Base-by-base conservation (phyloP, 805 yeast species). In the Cyberlindnera amylophila region DNA sequence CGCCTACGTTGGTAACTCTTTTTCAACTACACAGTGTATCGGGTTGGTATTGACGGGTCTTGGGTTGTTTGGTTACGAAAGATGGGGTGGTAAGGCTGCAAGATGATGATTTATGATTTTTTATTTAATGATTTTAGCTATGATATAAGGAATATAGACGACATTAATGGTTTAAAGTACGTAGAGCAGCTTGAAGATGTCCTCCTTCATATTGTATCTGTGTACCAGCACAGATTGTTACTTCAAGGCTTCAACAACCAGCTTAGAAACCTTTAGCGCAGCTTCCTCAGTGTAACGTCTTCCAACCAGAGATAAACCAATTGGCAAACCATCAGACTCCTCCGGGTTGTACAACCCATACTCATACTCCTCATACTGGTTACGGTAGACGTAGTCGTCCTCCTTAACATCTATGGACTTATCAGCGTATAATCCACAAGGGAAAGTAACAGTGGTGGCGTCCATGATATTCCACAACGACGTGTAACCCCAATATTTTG, bases 401-500 rank as follows among this genome's bases (percentile, higher is more conserved):
- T 68, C 78, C 66, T 75, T 72, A 30, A 62, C 51, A 58, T 82
- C 89, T 31, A 72, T 47, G 6, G 48, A 45, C 24, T 66, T 51
- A 53, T 80, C 80, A 9, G 50, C 57, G 27, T 38, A 41, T 16
- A 52, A 15, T 5, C 52, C 82, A 6, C 86, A 72, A 52, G 84
- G 87, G 64, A 78, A 67, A 3, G 72, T 70, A 46, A 81, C 74
- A 27, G 79, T 75, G 32, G 93, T 88, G 54, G 77, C 71, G 60
- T 85, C 93, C 49, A 83, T 61, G 42, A 84, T 56, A 62, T 85
- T 85, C 75, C 79, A 86, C 50, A 82, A 69, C 3, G 88, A 66
- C 5, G 91, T 83, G 68, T 86, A 86, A 4, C 89, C 84, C 90
- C 93, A 86, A 62, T 82, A 82, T 58, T 74, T 75, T 7, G 82